Base-by-base conservation (phyloP, 1,139 yeast species). In the Diutina scorzettiae region DNA sequence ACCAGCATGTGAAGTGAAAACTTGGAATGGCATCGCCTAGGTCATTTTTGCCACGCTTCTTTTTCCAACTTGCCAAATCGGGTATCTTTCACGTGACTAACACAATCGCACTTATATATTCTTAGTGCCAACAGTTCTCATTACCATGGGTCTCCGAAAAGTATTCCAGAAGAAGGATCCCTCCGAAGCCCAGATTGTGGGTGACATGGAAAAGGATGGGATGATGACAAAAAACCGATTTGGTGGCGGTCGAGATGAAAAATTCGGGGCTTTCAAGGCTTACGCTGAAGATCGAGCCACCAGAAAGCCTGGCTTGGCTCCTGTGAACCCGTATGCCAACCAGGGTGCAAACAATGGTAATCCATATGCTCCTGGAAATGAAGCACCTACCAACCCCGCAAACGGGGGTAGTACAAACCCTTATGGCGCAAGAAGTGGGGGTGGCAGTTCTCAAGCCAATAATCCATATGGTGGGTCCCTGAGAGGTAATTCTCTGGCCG, bases 201-300 rank as follows among this genome's bases (percentile, higher is more conserved):
- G 73, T 19, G 65, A 67, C 37, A 60, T 81, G 54, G 64, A 66
- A 49, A 65, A 64, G 30, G 58, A 70, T 27, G 86, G 86, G 4
- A 67, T 80, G 36, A 52, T 73, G 11, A 71, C 77, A 41, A 76
- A 62, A 52, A 53, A 19, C 14, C n/a, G 19, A 14, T 34, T 23
- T 16, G 28, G 41, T 17, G 56, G 55, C 47, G 59, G 53, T 41
- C 66, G 72, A 50, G 69, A 65, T 49, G 76, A 69, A 50, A 76
- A 76, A 51, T 81, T 81, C 56, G 75, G 80, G 8, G 87, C 86
- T 3, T 81, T 80, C 54, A 69, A 69, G 37, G 66, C 67, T 44
- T 78, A 72, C 58, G 82, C 85, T 12, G 71, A 69, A 48, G 76
- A 76, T 41, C 53, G 66, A 41, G 61, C 64, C 52, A 46, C 53